Base-by-base conservation (phyloP, 2,329 filamentous ascomycete genomes). In the Fusarium chaquense region DNA sequence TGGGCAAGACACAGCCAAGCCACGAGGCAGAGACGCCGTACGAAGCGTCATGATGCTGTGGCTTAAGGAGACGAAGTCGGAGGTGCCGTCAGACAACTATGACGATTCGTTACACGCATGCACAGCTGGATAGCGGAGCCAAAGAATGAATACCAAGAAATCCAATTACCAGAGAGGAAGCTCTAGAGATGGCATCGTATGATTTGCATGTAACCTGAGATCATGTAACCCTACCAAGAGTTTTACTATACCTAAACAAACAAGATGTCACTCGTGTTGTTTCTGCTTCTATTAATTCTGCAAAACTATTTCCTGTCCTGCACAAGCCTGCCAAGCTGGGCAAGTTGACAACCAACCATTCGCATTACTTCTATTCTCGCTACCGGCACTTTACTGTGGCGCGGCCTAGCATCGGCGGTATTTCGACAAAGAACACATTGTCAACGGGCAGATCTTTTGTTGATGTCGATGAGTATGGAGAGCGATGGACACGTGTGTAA, bases 341-440 rank as follows among this genome's bases (percentile, higher is more conserved):
- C 16, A 38, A 15, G 9, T n/a, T n/a, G 30, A 28, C 35, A 18
- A 18, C 35, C 49, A 52, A 52, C 18, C 18, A 22, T 26, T 52
- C 13, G 18, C 32, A 38, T 30, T 55, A 24, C 20, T 57, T 38
- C 54, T 43, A 30, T 36, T 65, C 51, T 49, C 55, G 51, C 54
- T 55, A 71, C 55, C 52, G 43, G 55, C 60, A 55, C 53, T 62
- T 69, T 64, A 32, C 24, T n/a, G 38, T 69, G 60, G 64, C 68
- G 68, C 60, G 68, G 64, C 60, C 68, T 44, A 56, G 45, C 46
- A 64, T 71, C 68, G 68, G 68, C 24, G 56, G 55, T 53, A 65
- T 62, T 62, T 24, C 20, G 24, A 55, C 35, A 52, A 52, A 41
- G 24, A 52, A 24, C 9, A 26, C 10, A 28, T 51, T 35, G 40